These are phyloP conservation scores for Botrytis hyacinthi DNA, from an alignment of 2,329 filamentous ascomycete species.

Conservation along the genomic window DNA sequence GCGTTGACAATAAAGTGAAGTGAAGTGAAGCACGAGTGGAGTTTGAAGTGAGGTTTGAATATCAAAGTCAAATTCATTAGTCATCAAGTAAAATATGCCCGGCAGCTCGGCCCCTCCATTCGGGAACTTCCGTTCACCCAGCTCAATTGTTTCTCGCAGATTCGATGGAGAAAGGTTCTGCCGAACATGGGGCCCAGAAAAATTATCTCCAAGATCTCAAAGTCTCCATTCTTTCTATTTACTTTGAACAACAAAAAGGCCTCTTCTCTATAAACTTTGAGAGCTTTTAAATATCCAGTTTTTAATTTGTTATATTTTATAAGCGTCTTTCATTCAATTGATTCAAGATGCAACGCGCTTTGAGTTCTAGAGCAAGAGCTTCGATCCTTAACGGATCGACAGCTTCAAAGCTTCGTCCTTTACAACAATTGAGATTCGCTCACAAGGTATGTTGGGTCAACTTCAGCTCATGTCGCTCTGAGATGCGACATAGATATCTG, in stretches of 20 bases:
- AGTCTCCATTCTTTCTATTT: slow-evolving; percentile 12
- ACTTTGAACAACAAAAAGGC: slow-evolving; percentile 11
- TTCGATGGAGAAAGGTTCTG: slow-evolving; percentile 17
- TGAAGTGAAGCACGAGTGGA: background rate
- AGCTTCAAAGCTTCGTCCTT: slow-evolving; percentile 60
- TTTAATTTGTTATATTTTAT: slow-evolving; percentile 32
- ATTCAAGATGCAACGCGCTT: slow-evolving; percentile 87
- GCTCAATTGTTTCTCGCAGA: slow-evolving; percentile 14
- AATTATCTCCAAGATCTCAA: slow-evolving; percentile 16
- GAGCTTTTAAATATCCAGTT: slow-evolving; percentile 20
- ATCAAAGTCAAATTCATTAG: background rate
- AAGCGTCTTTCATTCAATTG: slow-evolving; percentile 29
- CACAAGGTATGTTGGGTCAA: slow-evolving; percentile 72
- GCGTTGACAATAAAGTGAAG: too few species aligned
- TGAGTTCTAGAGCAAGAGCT: slow-evolving; percentile 80
- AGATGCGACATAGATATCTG: slow-evolving; percentile 18
- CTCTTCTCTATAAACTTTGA: slow-evolving; percentile 7
- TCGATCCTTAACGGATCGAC: slow-evolving; percentile 72
- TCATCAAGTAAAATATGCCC: background rate
- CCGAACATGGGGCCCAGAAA: slow-evolving; percentile 17
- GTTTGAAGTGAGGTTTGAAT: background rate
- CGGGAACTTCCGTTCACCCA: slow-evolving; percentile 3
- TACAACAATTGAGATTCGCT: slow-evolving; percentile 88
- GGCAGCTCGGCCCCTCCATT: slow-evolving; percentile 12
- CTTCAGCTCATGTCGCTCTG: background rate